Base-by-base conservation (phyloP, 768 basidiomycete genomes). In the Termitomyces eurrhizus region DNA sequence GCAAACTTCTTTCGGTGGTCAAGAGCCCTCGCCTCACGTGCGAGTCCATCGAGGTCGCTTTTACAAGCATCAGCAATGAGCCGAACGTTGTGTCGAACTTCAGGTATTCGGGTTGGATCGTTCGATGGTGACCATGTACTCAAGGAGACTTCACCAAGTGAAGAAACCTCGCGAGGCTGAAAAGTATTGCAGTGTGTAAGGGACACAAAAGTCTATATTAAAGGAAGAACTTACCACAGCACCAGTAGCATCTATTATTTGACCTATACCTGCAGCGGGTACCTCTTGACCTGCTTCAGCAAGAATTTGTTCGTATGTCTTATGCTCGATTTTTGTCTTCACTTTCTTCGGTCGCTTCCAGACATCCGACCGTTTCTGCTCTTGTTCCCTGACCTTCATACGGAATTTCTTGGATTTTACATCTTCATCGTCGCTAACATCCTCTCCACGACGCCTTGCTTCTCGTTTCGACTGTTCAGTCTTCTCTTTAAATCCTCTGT, bases 291-390 rank as follows among this genome's bases (percentile, higher is more conserved):
- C 92, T 26, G 92, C 88, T 70, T 96, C 94, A 2, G 92, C 89
- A 55, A 99, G 72, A 57, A 98, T 92, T 73, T 99, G 86, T 73
- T 99, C 97, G 70, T 98, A 99, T 0, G 95, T 94, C 80, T 96
- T 97, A 77, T 98, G 95, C 70, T 93, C 88, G 37, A 95, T 77
- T 73, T 86, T 93, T 24, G 83, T 86, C 75, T 93, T 97, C 57
- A 86, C 80, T 72, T 90, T 95, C 80, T 85, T 91, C 7, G 90
- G 85, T 62, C 84, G 84, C 76, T 90, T 95, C 95, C 95, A 97
- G 5, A 82, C 82, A 62, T 94, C 89, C 16, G 90, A 82, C 68
- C 85, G 77, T 66, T 88, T 85, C 67, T 85, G 76, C 63, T 79
- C 75, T 35, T 76, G 80, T 66, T 84, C 83, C 58, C 75, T 77